Percentiles rank a stretch among this genome's conserved stretches.
Conservation (phyloP, 768 basidiomycete species). For the Amanita subjunquillea region DNA sequence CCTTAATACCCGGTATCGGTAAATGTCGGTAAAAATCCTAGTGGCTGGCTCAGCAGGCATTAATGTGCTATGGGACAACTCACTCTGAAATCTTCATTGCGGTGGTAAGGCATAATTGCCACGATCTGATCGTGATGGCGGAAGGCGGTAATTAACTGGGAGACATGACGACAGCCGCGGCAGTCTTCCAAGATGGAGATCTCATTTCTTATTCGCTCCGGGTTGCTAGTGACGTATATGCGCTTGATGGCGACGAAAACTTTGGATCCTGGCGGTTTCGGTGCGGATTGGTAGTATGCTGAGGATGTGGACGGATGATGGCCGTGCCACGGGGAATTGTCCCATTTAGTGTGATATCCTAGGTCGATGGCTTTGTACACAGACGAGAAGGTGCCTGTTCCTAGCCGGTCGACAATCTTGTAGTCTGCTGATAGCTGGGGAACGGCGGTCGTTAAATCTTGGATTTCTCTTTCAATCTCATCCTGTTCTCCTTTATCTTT, state of each 20-base stretch:
- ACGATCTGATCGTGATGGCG: constrained; percentile 87
- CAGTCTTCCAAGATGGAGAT: constrained; percentile 81
- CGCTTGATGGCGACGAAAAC: constrained; percentile 91
- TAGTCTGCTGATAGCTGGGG: constrained; percentile 62
- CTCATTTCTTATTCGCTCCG: constrained; percentile 88
- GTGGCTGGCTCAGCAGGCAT: not conserved
- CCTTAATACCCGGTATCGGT: constrained; percentile 66
- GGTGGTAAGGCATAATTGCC: constrained; percentile 87
- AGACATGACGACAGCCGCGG: constrained; percentile 78
- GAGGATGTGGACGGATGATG: constrained; percentile 51
- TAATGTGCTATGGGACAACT: constrained; percentile 18
- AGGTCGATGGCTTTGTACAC: constrained; percentile 97
- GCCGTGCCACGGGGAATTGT: constrained; percentile 68
- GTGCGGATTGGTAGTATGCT: constrained; percentile 50
- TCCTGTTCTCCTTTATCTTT: constrained; percentile 58
- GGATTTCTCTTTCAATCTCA: constrained; percentile 72
- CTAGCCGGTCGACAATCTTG: constrained; percentile 78
- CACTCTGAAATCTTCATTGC: constrained; percentile 89
- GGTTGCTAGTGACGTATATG: constrained; percentile 94
- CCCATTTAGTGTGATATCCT: constrained; percentile 62
- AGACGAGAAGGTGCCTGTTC: constrained; percentile 96
- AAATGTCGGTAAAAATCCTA: constrained; percentile 74
- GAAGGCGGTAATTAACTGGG: constrained; percentile 92
- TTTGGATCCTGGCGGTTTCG: constrained; percentile 30
- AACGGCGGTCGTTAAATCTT: constrained; percentile 54